Evolutionary conservation across 441 rosid genomes (phyloP), one percentile per base, ranked within the genome.

Genomic region (Erodium texanum): DNA sequence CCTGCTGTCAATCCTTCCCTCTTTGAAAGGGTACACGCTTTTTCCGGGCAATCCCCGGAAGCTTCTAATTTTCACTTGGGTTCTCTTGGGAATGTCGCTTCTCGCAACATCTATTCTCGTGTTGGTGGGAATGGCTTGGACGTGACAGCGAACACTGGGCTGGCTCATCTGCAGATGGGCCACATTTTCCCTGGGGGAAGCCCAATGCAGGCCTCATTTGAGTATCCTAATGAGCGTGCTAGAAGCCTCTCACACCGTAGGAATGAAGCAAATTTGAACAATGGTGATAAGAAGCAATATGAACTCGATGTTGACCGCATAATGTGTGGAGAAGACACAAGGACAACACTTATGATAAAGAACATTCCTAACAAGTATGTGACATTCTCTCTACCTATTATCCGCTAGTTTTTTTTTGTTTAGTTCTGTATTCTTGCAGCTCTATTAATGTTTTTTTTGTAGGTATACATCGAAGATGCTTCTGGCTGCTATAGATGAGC

Each of bases 381-480:
- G 62, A n/a, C 66, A 43, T 58, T n/a, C 48, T 67, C 22, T 52
- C 48, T 41, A 41, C 68, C 34, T 22, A 72, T 52, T 58, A 11
- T 71, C 22, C 23, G 3, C 12, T 32, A 16, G n/a, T n/a, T n/a
- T n/a, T n/a, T n/a, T 19, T 3, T 66, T 59, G 62, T 54, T 70
- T 66, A n/a, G 23, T 68, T 24, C 16, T 41, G 20, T 71, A 61
- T 52, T 52, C 67, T 52, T 11, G 16, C 54, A 45, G 16, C 14
- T 45, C 34, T 22, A 72, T 52, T 58, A 19, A 16, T 52, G 19
- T 16, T 69, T 58, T 79, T 75, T 65, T 67, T 50, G 66, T 72
- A 88, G 90, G 85, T 88, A 88, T 76, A 88, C 93, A 38, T 86
- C 90, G 27, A 87, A 87, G 85, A 87, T 87, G 93, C 93, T 87